Percentiles rank a stretch among this genome's conserved stretches.
These are phyloP conservation scores for Gigaspora rosea DNA, from an alignment of 192 early-diverging fungal genomes.

Conservation along the genomic window DNA sequence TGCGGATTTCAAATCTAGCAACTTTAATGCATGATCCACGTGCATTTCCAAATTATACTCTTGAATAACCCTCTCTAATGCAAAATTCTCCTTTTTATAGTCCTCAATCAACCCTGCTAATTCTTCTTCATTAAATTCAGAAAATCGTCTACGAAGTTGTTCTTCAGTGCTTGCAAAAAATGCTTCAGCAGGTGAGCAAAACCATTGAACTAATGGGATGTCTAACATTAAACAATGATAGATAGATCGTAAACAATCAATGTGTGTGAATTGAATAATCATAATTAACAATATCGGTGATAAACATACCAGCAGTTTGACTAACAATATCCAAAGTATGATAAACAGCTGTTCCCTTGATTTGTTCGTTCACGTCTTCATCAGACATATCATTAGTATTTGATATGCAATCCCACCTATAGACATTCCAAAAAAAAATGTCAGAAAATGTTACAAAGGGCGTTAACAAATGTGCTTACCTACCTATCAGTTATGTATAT, in stretches of 20 bases:
- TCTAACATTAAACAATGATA: neutral
- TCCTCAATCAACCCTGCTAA: constrained; percentile 4
- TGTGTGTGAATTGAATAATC: neutral
- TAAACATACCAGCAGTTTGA: neutral
- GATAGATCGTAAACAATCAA: neutral
- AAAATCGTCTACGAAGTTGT: constrained; percentile 7
- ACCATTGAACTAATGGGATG: constrained; percentile 17
- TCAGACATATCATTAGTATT: constrained; percentile 24
- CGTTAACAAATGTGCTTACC: neutral
- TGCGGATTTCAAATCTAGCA: neutral
- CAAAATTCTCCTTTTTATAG: constrained; percentile 3
- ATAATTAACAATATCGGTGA: neutral
- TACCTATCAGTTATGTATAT: constrained; percentile 17
- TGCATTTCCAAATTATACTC: constrained; percentile 5
- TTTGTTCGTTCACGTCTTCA: neutral
- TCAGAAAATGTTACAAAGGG: neutral
- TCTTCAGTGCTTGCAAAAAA: constrained; percentile 22
- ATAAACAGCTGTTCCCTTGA: constrained; percentile 1
- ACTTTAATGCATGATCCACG: constrained; percentile 2
- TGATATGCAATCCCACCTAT: constrained; percentile 13
- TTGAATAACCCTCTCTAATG: neutral
- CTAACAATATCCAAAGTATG: neutral
- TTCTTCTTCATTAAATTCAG: neutral
- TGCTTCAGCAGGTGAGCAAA: neutral
- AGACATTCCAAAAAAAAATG: neutral